phyloP scores from a whole-genome alignment of 2,329 filamentous ascomycete species.

The Bipolaris zeicola region DNA sequence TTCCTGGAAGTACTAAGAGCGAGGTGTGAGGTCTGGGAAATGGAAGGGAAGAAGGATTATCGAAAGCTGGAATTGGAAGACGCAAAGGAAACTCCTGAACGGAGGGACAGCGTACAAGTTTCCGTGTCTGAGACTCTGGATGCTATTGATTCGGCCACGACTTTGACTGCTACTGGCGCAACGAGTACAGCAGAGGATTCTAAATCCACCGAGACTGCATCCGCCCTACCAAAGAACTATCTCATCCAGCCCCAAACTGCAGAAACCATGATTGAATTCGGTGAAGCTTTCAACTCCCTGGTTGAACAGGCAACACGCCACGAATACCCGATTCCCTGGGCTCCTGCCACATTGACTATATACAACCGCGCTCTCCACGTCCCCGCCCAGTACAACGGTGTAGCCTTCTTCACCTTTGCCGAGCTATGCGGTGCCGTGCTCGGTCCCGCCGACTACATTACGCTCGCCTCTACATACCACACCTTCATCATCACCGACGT shows the following conservation, averaged over 20 bases:
- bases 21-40: slow-evolving; percentile 82
- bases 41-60: slow-evolving; percentile 75
- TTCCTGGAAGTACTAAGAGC: slow-evolving; percentile 79
- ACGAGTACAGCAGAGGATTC: neutral
- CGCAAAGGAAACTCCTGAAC: neutral
- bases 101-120: slow-evolving; percentile 8
- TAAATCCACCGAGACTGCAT: neutral
- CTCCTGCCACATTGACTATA: slow-evolving; percentile 54
- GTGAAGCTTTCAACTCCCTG: slow-evolving; percentile 28
- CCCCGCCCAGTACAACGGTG: slow-evolving; percentile 62
- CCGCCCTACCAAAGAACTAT: slow-evolving; percentile 42
- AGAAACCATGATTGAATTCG: slow-evolving; percentile 27
- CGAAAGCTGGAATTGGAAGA: slow-evolving; percentile 57
- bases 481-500: slow-evolving; percentile 75
- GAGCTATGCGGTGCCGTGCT: slow-evolving; percentile 68
- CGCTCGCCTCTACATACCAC: slow-evolving; percentile 78
- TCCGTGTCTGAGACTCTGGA: neutral
- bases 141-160: neutral
- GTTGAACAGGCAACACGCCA: slow-evolving; percentile 26
- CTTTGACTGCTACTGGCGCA: neutral
- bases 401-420: slow-evolving; percentile 69
- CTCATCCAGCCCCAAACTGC: slow-evolving; percentile 37
- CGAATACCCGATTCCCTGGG: slow-evolving; percentile 52
- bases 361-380: slow-evolving; percentile 70
- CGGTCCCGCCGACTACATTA: slow-evolving; percentile 82